Evolutionary conservation across 495 filamentous ascomycete genomes (phyloP), one percentile per base, ranked within the genome.

Genomic region (Aspergillus sparsus): DNA sequence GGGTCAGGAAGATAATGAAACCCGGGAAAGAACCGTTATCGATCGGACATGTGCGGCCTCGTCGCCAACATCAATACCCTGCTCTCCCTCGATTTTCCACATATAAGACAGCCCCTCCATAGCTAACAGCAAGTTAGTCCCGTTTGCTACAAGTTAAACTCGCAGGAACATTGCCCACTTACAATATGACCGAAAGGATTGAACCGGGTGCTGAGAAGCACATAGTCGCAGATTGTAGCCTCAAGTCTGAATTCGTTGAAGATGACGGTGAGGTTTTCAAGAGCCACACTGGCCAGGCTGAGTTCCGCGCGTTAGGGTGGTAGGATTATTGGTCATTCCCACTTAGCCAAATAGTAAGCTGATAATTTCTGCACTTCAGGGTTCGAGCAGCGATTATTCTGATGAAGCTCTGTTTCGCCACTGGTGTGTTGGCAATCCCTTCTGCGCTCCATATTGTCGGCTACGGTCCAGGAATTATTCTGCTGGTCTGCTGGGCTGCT

Each of bases 361-460:
- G 15, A 46, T 13, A 13, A 5, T 5, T 16, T 13, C 15, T 8
- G 5, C 5, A 5, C 8, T 13, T 8, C 11, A 46, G 42, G 42
- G 63, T 72, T 9, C 70, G 72, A 32, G 77, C 81, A 3, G 63
- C 77, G 8, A 68, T 83, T 7, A 83, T 85, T 52, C 83, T 85
- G 49, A 58, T 83, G 31, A 85, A 85, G 63, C 69, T 59, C 21
- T 34, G 35, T 35, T 81, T 83, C 56, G 78, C 79, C 13, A 80
- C 76, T 5, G 85, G 86, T n/a, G 81, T 81, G 54, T 76, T 89
- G 42, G 82, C 80, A 47, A 77, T 89, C 12, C 85, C 87, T 2
- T 71, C 72, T 0, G 76, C 80, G 15, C 82, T 88, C 60, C 83
- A 85, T 13, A 72, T 79, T 2, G 66, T 88, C 5, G 87, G 87